Base-by-base conservation (phyloP, 176 grass and related monocot species). In the Aegilops speltoides region DNA sequence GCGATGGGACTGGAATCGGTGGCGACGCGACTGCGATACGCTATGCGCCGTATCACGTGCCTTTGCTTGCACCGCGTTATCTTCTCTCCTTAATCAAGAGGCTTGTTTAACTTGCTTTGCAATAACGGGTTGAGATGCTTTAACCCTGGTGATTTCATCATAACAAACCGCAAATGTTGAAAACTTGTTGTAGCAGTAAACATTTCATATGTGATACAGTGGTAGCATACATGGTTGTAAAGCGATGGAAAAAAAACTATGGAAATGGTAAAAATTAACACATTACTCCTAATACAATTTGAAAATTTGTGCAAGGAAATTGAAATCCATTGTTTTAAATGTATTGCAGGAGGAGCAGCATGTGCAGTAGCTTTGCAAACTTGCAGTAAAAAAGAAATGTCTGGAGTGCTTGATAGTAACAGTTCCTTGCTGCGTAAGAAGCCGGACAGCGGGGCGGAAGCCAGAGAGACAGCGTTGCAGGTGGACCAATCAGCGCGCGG, bases 371-470 rank as follows among this genome's bases (percentile, higher is more conserved):
- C 71, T 28, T 29, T 29, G 41, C 72, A 50, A 6, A 19, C 19
- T 3, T 9, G 56, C 17, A 20, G 72, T 15, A 7, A 10, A 50
- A 5, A 26, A 14, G 23, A 46, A 13, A 46, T 26, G 24, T 54
- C 1, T 29, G 25, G 24, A 31, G 41, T 50, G 72, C 10, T 28
- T 31, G 73, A 11, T 19, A 76, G 6, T 10, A 76, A 76, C 8
- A 54, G 17, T 76, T 76, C 45, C 45, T 76, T 54, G 73, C 8
- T 54, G 73, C 45, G 69, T n/a, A 68, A 22, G 59, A 68, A 22
- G 59, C 1, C 62, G 43, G 78, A 69, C 77, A 89, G 88, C 83
- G 62, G 26, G 61, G 82, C 76, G 22, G 37, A 37, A 73, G 72
- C 38, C 74, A 60, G 87, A 26, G 60, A 63, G 60, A 20, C 60